Evolutionary conservation across 2,329 filamentous ascomycete genomes (phyloP).

Genomic region (Chaetothyriales sp.): DNA sequence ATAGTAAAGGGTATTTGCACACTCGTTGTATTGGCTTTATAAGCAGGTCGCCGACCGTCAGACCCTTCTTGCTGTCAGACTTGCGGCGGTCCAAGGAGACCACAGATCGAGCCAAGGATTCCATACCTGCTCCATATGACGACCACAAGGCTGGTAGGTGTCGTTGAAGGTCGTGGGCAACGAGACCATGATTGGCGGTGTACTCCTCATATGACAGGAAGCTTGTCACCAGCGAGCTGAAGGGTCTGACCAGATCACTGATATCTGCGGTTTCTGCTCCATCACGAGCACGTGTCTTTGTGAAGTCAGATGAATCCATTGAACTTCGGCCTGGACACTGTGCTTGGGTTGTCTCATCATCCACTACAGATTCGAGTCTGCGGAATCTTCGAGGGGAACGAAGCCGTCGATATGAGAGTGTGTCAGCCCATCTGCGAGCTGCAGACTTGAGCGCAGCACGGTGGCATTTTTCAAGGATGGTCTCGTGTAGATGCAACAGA

Average conservation of each 20-base stretch:
- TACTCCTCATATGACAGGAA: slow-evolving; percentile 89
- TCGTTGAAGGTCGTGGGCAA: slow-evolving; percentile 61
- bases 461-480: slow-evolving; percentile 61
- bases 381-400: slow-evolving; percentile 9
- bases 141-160: slow-evolving; percentile 59
- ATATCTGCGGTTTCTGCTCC: slow-evolving; percentile 38
- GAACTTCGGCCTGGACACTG: slow-evolving; percentile 9
- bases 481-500: slow-evolving; percentile 70
- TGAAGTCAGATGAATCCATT: slow-evolving; percentile 10
- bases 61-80: slow-evolving; percentile 53
- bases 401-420: slow-evolving; percentile 10
- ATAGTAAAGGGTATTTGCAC: slow-evolving; percentile 78
- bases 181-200: slow-evolving; percentile 72
- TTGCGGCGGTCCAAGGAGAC: slow-evolving; percentile 51
- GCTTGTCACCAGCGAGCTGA: slow-evolving; percentile 52
- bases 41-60: slow-evolving; percentile 71
- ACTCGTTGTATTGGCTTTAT: slow-evolving; percentile 94
- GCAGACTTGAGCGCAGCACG: slow-evolving; percentile 23
- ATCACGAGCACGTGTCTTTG: slow-evolving; percentile 2
- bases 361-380: slow-evolving; percentile 31
- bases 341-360: slow-evolving; percentile 1
- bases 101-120: slow-evolving; percentile 62
- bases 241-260: slow-evolving; percentile 38
- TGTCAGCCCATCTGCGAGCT: slow-evolving; percentile 16
- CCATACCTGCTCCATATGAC: slow-evolving; percentile 69